These are phyloP conservation scores for Colletotrichum tropicale DNA, from an alignment of 2,329 filamentous ascomycete species.

Conservation along the genomic window DNA sequence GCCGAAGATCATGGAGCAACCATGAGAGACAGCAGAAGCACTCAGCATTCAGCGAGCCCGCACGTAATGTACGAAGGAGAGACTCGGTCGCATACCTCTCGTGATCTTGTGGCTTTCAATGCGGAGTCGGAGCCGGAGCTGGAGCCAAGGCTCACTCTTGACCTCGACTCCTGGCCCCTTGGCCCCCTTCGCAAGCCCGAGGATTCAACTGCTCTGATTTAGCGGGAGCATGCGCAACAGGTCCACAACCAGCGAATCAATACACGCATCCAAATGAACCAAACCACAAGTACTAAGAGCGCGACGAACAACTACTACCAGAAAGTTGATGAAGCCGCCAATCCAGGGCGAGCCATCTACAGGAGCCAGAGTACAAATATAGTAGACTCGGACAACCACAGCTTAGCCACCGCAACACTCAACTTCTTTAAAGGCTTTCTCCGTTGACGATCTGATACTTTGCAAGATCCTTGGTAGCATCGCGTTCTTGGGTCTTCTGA, in stretches of 20 bases:
- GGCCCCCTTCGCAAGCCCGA: background rate
- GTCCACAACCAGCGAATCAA: background rate
- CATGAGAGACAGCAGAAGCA: background rate
- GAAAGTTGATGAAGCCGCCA: background rate
- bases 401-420: background rate
- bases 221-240: background rate
- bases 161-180: background rate
- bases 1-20: background rate
- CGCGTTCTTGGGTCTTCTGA: background rate
- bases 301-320: background rate
- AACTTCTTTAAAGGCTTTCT: background rate
- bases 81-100: background rate
- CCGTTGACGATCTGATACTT: no score
- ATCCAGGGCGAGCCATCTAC: background rate
- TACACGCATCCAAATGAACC: background rate
- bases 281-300: background rate
- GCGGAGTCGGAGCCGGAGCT: background rate
- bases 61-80: background rate
- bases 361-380: background rate
- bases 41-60: background rate
- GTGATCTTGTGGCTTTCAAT: background rate
- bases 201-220: background rate
- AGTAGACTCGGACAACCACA: background rate
- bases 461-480: no score
- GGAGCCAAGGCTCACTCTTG: background rate